Evolutionary conservation across 495 filamentous ascomycete species (phyloP), one percentile per base, ranked within the genome.

Genomic region (Poronia punctata): DNA sequence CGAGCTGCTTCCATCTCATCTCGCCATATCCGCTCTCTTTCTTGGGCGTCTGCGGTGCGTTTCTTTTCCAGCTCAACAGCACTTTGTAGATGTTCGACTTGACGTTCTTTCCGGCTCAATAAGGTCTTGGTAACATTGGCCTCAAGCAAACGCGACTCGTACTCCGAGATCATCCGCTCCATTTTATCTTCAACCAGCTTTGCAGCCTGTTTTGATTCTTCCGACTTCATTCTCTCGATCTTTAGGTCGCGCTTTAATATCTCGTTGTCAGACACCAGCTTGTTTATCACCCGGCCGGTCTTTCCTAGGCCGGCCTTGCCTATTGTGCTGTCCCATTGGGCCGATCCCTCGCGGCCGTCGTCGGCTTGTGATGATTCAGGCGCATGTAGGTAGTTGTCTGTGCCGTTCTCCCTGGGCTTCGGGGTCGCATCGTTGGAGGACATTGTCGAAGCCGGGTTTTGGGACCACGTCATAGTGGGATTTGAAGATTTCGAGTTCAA

Each of bases 211-310:
- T 79, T 77, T 9, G 80, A 76, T 38, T 89, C 87, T 39, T 90
- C 84, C 21, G 82, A 72, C 12, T 76, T 75, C 12, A 83, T 70
- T 21, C 75, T 76, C 56, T 88, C 82, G 16, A 89, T 70, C 41
- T 80, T 74, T 38, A 88, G 74, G 46, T 95, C 88, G 27, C 88
- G 79, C 43, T 80, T 86, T 31, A 93, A 65, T 19, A 81, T 76
- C 35, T 94, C 89, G 51, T 90, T 92, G 49, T 96, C 89, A 24
- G 82, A 84, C 64, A 92, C 87, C 23, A 96, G 60, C 39, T 79
- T 78, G 57, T 95, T 88, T 52, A 96, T 95, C 10, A 96, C 88
- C 10, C 88, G 78, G n/a, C 88, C 88, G 2, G 84, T 92, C 65
- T 95, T 95, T 41, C 88, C 88, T 1, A 84, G 76, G 7, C 79